These are phyloP conservation scores for Suaeda aralocaspica DNA, from an alignment of 148 eudicot genomes.

Conservation along the genomic window DNA sequence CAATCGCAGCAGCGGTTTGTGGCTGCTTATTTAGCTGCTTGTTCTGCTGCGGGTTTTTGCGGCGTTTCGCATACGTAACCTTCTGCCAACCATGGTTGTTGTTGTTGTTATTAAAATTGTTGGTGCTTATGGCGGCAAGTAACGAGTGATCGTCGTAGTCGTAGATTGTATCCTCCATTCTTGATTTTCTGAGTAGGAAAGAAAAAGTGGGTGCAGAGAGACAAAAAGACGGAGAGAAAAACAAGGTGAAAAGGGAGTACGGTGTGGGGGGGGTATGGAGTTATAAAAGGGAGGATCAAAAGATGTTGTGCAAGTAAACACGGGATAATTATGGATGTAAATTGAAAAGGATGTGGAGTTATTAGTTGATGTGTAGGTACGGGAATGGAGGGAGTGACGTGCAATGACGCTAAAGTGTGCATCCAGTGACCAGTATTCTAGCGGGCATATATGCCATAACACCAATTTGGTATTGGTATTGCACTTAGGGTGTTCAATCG, in stretches of 20 bases:
- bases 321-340: not conserved
- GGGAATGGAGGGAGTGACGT: slow-evolving; percentile 2
- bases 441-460: no score
- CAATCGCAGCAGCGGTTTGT: slow-evolving; percentile 3
- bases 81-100: slow-evolving; percentile 53
- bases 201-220: not conserved
- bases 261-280: not conserved
- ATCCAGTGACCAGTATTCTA: no score
- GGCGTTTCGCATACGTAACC: slow-evolving; percentile 45
- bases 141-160: slow-evolving; percentile 25
- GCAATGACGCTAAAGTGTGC: not conserved
- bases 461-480: no score
- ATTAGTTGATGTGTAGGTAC: not conserved
- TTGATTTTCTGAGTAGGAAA: not conserved
- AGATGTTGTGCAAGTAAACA: not conserved
- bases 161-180: slow-evolving; percentile 43
- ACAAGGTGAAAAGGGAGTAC: not conserved
- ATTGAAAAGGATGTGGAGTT: not conserved
- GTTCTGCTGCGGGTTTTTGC: slow-evolving; percentile 37
- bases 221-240: not conserved
- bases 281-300: not conserved
- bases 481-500: no score
- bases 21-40: slow-evolving; percentile 17
- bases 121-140: not conserved
- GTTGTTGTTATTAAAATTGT: slow-evolving; percentile 15